phyloP scores from a whole-genome alignment of 1,284 basidiomycete genomes.

The Pyrrhoderma noxium region DNA sequence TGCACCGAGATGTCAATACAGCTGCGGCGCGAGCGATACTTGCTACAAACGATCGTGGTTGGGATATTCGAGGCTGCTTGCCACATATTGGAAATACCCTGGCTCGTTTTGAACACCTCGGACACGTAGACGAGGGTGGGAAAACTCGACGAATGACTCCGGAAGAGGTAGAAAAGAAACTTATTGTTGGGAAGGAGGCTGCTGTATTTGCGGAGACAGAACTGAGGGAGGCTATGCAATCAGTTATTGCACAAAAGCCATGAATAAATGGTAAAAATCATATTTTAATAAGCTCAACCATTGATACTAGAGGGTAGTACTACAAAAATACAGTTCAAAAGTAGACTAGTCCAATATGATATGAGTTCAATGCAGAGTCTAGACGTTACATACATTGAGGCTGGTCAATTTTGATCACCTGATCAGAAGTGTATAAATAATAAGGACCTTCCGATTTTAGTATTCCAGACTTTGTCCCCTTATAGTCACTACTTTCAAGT shows the following conservation, averaged over 20 bases:
- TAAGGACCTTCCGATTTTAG: too few relatives aligned
- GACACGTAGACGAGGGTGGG: constrained; percentile 40
- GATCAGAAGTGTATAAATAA: too few relatives aligned
- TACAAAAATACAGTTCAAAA: too few relatives aligned
- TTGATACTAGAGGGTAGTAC: too few relatives aligned
- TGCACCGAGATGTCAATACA: constrained; percentile 79
- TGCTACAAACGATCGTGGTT: constrained; percentile 77
- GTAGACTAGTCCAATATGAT: too few relatives aligned
- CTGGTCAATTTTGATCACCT: too few relatives aligned
- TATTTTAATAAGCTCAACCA: too few relatives aligned
- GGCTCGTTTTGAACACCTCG: constrained; percentile 59
- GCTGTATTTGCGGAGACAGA: constrained; percentile 65
- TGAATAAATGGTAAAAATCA: constrained; percentile 23
- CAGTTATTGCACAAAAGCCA: constrained; percentile 49
- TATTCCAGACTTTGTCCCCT: too few relatives aligned
- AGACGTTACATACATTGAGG: too few relatives aligned
- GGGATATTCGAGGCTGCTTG: constrained; percentile 61
- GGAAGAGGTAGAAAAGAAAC: constrained; percentile 67
- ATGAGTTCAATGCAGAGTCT: too few relatives aligned
- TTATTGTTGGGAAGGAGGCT: constrained; percentile 59
- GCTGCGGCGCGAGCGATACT: constrained; percentile 76
- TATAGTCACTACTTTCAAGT: too few relatives aligned
- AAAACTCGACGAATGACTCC: constrained; percentile 49
- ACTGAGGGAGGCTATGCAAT: constrained; percentile 64
- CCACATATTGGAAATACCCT: constrained; percentile 60